Evolutionary conservation across 2,329 filamentous ascomycete species (phyloP), one percentile per base, ranked within the genome.

Genomic region (Sclerotinia minor): DNA sequence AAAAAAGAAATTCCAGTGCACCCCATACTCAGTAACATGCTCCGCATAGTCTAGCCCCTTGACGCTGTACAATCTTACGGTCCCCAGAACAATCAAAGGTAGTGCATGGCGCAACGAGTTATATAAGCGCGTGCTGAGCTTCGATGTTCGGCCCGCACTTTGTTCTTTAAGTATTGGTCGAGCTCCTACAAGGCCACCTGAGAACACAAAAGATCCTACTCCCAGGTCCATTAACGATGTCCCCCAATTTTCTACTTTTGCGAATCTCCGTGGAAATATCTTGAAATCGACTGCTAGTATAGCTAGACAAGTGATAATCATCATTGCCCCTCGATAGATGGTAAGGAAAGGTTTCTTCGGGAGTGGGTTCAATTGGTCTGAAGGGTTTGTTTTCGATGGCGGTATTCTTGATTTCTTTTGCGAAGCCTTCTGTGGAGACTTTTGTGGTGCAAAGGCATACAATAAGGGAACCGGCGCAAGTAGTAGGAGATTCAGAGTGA

Each of bases 1-100:
- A 80, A 98, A 98, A 84, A 99, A 99, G 79, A 99, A 99, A 79
- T 99, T 99, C 95, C 95, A 99, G 79, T 99, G 95, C 13, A 99
- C 92, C 54, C 95, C 95, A 76, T 99, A 99, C 77, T 99, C 95
- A 19, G 92, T 93, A 68, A 97, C 92, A 81, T 99, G 95, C 78
- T 99, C 95, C 3, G 94, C 94, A 77, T 99, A 99, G 77, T 98
- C 93, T 41, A 97, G 82, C 8, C 92, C 92, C 80, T 99, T 99
- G 76, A 98, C 94, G 73, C 89, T 96, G 72, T 92, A 87, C 32
- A 98, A 84, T 32, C 95, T 88, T 67, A 96, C 82, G 32, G 95
- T 77, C 19, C 95, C 95, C 5, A 99, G 83, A 1, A 90, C 82
- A 26, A 97, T 80, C 6, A 99, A 83, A 1, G 95, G 94, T 35